Base-by-base conservation (phyloP, 805 yeast species). In the Starmerella scarabaei region DNA sequence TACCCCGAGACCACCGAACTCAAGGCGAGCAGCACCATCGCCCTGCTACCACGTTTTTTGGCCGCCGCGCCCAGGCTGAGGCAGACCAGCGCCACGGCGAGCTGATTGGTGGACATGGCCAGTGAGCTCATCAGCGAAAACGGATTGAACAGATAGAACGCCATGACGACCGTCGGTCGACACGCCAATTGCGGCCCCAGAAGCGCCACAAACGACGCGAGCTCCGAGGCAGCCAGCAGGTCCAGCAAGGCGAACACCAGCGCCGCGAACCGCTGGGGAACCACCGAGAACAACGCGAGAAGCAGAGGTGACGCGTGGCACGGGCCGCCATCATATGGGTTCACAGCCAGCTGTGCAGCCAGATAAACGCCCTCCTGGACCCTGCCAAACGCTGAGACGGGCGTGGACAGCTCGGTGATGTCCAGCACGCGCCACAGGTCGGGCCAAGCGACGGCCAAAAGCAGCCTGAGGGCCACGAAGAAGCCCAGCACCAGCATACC, bases 261-360 rank as follows among this genome's bases (percentile, higher is more conserved):
- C 39, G 66, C 62, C 36, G 53, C 33, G 17, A 38, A 2, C 4
- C 7, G 3, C 9, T 16, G 27, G n/a, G 56, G 49, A 6, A 73
- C 33, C 5, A 62, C 35, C 9, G 68, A 62, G 54, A 78, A 66
- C 1, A 73, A 43, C 2, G 66, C 61, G 27, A 83, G 67, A 18
- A 88, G 53, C 16, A 85, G 55, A 3, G 95, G 94, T 3, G 93
- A 75, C 51, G 84, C 94, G 58, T 84, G 88, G 27, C 79, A 78
- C 15, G 85, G 75, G 19, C 93, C 93, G 8, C 96, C 95, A 45
- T 73, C 73, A 53, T 84, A 88, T 7, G 84, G 74, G 35, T 75
- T 68, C 37, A 80, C 64, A 17, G 66, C 67, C 50, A 75, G 69
- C 49, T 75, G 67, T 3, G 65, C 56, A 40, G 73, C 60, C 37